Conservation (phyloP, 805 yeast species). For the Yamadazyma philogaea region DNA sequence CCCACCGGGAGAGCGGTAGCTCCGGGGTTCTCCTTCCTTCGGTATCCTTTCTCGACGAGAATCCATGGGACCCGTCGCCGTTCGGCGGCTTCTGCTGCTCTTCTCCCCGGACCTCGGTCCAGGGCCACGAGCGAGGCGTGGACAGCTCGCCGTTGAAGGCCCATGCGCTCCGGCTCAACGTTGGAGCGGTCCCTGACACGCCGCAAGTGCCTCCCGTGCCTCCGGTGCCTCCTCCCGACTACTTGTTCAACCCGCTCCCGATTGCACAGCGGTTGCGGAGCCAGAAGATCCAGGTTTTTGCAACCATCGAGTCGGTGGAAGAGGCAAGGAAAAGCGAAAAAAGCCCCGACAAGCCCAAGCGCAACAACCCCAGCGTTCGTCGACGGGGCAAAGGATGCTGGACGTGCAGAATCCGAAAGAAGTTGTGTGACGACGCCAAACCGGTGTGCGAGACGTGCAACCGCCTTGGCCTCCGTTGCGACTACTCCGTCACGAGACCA, state of each 20-base stretch:
- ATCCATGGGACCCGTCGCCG: not conserved
- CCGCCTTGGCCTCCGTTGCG: conserved; percentile 56
- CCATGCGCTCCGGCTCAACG: not conserved
- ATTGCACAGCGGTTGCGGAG: not conserved
- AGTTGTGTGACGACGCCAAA: conserved; percentile 65
- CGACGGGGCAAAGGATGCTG: conserved; percentile 54
- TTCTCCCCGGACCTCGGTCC: not conserved
- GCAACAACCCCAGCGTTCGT: not conserved
- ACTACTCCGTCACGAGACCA: conserved; percentile 26
- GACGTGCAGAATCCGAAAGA: conserved; percentile 74
- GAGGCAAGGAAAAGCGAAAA: not conserved
- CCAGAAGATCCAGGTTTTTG: not conserved
- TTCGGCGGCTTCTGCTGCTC: not conserved
- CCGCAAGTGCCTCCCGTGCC: no score
- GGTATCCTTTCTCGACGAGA: not conserved
- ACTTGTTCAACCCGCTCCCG: not conserved
- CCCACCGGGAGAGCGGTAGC: no score
- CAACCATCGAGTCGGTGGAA: not conserved
- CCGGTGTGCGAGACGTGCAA: conserved; percentile 61
- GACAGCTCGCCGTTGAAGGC: not conserved
- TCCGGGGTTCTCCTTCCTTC: not conserved
- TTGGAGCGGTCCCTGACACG: no score
- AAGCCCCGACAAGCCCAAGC: not conserved
- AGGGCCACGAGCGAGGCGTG: not conserved
- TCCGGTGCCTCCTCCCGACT: no score